Evolutionary conservation across 2,329 filamentous ascomycete species (phyloP), one percentile per base, ranked within the genome.

Genomic region (Botrytis hyacinthi): DNA sequence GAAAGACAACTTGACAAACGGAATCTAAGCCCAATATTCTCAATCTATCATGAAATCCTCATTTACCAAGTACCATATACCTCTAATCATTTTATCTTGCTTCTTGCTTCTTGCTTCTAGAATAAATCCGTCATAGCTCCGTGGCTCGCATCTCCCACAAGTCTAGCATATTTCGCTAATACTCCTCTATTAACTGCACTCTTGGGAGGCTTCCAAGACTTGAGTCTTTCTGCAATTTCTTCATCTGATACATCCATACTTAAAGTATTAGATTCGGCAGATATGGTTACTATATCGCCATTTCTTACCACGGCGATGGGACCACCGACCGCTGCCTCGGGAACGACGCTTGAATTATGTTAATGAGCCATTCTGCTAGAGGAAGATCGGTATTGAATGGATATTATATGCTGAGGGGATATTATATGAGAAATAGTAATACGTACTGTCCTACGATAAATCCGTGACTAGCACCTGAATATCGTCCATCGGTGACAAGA

Each of bases 101-200:
- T 4, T 35, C 44, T 4, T 37, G 44, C 63, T 4, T 35, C 22
- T 57, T 16, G 3, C 18, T 10, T 40, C 78, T 51, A 89, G 74
- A 90, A 93, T 73, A 91, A 81, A 84, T 97, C 95, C 57, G 95
- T 97, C 83, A 97, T 92, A 14, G 94, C 94, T 8, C 95, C 95
- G 79, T 95, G 92, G 81, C 92, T 95, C 18, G 95, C 95, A 87
- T 98, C 95, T 1, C 94, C 92, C 0, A 98, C 95, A 79, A 98
- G 83, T 61, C 88, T 85, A 10, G 93, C 93, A 84, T 98, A 98
- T 86, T 98, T 98, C 8, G 93, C 95, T 84, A 98, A 81, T 59
- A 92, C 91, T 57, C 95, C 95, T 73, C 95, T 89, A 78, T 91
- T 94, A 16, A 97, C 93, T 75, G 88, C 87, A 80, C 90, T 89